Percentiles rank a stretch among this genome's conserved stretches.
Conservation (phyloP, 225 moss, liverwort and hornwort species). For the Marchantia paleacea region DNA sequence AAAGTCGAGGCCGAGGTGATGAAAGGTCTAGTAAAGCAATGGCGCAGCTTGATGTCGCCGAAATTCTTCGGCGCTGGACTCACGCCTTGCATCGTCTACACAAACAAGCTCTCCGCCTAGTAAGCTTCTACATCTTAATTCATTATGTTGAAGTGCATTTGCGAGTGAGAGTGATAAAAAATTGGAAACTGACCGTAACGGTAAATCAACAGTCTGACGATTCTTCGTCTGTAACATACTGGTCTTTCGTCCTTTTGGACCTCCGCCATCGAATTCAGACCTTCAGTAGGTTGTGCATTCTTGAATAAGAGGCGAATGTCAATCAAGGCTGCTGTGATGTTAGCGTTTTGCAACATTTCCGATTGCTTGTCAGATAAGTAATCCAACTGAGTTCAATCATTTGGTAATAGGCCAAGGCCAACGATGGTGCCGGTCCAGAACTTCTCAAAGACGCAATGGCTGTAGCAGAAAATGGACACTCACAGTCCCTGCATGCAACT, state of each 20-base stretch:
- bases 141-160: not conserved
- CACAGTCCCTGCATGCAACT: conserved; percentile 75
- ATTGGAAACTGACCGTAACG: not conserved
- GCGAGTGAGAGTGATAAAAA: not conserved
- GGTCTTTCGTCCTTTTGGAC: not conserved
- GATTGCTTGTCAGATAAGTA: not conserved
- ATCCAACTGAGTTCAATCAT: not conserved
- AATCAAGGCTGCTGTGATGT: not conserved
- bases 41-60: conserved; percentile 86
- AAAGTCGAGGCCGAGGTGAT: conserved; percentile 45
- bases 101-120: conserved; percentile 91
- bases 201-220: not conserved
- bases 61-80: conserved; percentile 91
- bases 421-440: conserved; percentile 88
- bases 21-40: conserved; percentile 74
- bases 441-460: conserved; percentile 64
- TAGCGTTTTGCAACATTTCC: not conserved
- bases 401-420: conserved; percentile 67
- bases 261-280: not conserved
- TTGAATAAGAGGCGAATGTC: not conserved
- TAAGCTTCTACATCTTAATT: conserved; percentile 25
- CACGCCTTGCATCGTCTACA: conserved; percentile 89
- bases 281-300: not conserved
- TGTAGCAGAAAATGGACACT: conserved; percentile 66
- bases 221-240: not conserved